phyloP scores from a whole-genome alignment of 1,139 yeast species.

The Geotrichum fermentans region DNA sequence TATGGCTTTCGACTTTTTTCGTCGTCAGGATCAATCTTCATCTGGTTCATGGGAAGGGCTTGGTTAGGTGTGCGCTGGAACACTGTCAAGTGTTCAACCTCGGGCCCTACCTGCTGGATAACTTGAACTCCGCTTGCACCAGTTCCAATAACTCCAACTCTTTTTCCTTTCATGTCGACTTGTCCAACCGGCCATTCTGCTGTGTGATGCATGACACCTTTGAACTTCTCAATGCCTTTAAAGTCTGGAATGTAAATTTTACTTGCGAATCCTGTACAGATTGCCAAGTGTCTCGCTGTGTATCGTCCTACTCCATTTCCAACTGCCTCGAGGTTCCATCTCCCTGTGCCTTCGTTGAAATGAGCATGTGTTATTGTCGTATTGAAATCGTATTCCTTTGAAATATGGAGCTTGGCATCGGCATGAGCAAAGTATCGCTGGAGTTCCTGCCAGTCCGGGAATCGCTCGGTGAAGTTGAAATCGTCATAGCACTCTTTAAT shows the following conservation, averaged over 20 bases:
- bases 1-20: constrained; percentile 19
- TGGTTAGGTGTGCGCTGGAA: constrained; percentile 34
- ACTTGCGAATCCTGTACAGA: constrained; percentile 36
- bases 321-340: constrained; percentile 40
- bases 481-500: constrained; percentile 42
- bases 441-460: constrained; percentile 48
- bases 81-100: constrained; percentile 25
- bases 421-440: constrained; percentile 45
- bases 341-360: constrained; percentile 38
- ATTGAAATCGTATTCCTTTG: constrained; percentile 36
- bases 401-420: constrained; percentile 40
- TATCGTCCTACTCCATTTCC: constrained; percentile 19
- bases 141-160: constrained; percentile 44
- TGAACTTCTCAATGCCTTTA: constrained; percentile 40
- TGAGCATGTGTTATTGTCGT: constrained; percentile 36
- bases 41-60: constrained; percentile 30
- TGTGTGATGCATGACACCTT: constrained; percentile 48
- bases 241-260: constrained; percentile 30
- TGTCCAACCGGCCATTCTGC: constrained; percentile 45
- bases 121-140: constrained; percentile 48
- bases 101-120: constrained; percentile 33
- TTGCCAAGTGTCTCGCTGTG: constrained; percentile 36
- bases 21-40: constrained; percentile 15
- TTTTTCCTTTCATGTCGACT: constrained; percentile 39
- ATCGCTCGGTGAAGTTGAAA: constrained; percentile 43